A percentile compares a stretch with the other conserved stretches of the same genome.
Evolutionary conservation across 257 asterid genomes (phyloP).

Genomic region (Capsicum chinense): DNA sequence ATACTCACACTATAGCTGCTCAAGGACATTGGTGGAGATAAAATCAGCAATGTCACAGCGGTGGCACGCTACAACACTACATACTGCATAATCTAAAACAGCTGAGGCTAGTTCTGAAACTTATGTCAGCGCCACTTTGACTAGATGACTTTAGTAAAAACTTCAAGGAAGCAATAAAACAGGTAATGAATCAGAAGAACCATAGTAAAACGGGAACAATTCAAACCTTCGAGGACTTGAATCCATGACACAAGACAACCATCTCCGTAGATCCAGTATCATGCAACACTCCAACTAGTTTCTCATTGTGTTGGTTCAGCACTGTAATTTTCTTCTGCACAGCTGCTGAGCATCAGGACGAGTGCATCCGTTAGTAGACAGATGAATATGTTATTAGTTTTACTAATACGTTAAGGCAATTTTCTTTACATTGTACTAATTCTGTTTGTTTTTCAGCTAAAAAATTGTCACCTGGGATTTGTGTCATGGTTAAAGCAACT

Average conservation of each 20-base stretch:
- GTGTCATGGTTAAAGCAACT: constrained; percentile 39
- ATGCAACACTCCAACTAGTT: constrained; percentile 52
- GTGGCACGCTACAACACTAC: neutral
- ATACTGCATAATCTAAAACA: neutral
- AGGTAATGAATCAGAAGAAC: neutral
- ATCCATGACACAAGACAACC: constrained; percentile 57
- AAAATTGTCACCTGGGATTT: constrained; percentile 43
- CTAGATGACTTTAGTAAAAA: neutral
- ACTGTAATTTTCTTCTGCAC: constrained; percentile 40
- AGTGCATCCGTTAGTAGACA: neutral
- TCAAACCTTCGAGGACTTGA: constrained; percentile 47
- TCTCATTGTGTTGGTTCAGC: constrained; percentile 42
- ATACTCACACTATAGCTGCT: neutral
- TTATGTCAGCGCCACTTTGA: neutral
- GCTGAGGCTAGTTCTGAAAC: neutral
- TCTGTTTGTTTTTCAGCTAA: neutral
- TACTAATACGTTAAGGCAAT: too few relatives aligned
- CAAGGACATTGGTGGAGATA: neutral
- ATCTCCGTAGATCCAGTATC: constrained; percentile 54
- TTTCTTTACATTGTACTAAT: too few relatives aligned
- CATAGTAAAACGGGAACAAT: neutral
- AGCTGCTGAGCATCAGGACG: constrained; percentile 32
- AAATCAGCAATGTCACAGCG: neutral
- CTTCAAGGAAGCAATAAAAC: constrained; percentile 3
- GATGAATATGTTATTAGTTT: neutral